These are phyloP conservation scores for Ballota nigra DNA, from an alignment of 257 asterid genomes.

Conservation along the genomic window DNA sequence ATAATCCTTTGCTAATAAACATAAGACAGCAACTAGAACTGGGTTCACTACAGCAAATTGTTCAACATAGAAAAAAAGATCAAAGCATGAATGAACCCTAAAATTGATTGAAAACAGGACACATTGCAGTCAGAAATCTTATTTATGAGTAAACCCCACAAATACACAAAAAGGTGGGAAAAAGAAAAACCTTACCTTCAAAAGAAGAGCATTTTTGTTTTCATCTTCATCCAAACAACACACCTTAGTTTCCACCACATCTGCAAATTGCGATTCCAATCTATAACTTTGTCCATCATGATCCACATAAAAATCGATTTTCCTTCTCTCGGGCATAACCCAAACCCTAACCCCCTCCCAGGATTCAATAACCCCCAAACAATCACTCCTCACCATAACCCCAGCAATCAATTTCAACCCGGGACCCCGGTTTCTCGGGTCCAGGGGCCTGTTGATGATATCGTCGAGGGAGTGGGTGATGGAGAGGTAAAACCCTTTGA, in stretches of 20 bases:
- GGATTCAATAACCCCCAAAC: conserved; percentile 55
- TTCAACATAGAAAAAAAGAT: not conserved
- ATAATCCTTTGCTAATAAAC: too few species aligned
- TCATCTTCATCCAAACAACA: conserved; percentile 40
- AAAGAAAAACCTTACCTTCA: conserved; percentile 45
- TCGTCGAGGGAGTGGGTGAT: conserved; percentile 52
- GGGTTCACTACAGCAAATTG: not conserved
- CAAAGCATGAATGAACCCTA: not conserved
- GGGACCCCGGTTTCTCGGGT: conserved; percentile 40
- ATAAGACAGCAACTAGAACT: not conserved
- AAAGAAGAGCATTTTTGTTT: conserved; percentile 45
- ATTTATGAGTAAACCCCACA: too few species aligned
- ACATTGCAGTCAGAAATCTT: not conserved
- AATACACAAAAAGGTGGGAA: too few species aligned
- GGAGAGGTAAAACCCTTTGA: conserved; percentile 50
- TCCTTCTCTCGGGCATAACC: conserved; percentile 81
- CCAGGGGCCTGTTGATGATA: conserved; percentile 55
- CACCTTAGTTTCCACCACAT: conserved; percentile 50
- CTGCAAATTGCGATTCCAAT: conserved; percentile 74
- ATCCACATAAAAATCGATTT: conserved; percentile 51
- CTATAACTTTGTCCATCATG: conserved; percentile 44
- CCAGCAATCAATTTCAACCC: conserved; percentile 51
- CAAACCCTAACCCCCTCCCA: conserved; percentile 59
- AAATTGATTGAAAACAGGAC: not conserved
- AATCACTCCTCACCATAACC: conserved; percentile 41